Evolutionary conservation across 495 filamentous ascomycete genomes (phyloP), one percentile per base, ranked within the genome.

Genomic region (Aspergillus leporis): DNA sequence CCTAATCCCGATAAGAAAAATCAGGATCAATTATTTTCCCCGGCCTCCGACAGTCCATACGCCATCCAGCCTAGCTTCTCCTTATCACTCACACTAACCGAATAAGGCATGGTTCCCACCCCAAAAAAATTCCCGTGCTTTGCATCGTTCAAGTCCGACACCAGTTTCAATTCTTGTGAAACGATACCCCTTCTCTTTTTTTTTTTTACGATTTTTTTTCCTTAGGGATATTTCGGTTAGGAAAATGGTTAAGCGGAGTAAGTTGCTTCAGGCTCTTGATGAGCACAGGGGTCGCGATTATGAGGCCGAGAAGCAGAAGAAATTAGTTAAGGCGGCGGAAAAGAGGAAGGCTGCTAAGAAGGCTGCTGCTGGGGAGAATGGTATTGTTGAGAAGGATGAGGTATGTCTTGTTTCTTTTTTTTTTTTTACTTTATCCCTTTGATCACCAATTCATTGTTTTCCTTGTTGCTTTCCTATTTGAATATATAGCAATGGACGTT

Each of bases 261-360:
- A 86, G 70, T 73, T 90, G 21, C 77, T 85, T 58, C 74, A 82
- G 62, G 87, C 88, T 34, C 79, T 91, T 8, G 84, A 85, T 62
- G 81, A 84, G 54, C 84, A 89, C 61, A 82, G 87, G 68, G 85
- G 88, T 47, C 77, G 83, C 16, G 84, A 92, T 61, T 85, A 88
- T 63, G 83, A 86, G 51, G 81, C 86, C 56, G 79, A 90, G 70
- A 83, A 85, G 61, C 83, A 86, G 70, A 84, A 82, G 72, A 88
- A 84, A 64, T 60, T 77, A 61, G 72, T 78, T 28, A 83, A 85
- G 66, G 70, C 79, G 54, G 76, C 72, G 34, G 78, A 81, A 63
- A 81, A 81, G 70, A 79, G 77, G 60, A 82, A 81, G 66, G 75
- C 74, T 61, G 70, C 75, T 56, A 81, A 78, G 63, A 67, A 67